These are phyloP conservation scores for Fusarium nodosum DNA, from an alignment of 2,329 filamentous ascomycete species.

Conservation along the genomic window DNA sequence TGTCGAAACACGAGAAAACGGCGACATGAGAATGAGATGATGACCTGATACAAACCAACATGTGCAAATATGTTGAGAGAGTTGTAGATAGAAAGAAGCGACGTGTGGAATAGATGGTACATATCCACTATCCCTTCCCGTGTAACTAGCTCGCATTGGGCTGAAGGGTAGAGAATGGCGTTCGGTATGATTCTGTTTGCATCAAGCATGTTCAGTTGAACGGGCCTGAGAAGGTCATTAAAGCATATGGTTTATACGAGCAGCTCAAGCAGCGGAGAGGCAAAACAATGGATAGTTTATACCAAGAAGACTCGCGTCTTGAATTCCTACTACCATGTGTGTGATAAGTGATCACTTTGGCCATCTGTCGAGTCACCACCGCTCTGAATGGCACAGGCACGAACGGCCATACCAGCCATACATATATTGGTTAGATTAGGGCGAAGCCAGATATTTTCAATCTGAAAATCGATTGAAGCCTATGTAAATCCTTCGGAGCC, in stretches of 20 bases:
- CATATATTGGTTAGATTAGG: not conserved
- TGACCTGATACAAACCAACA: slow-evolving; percentile 17
- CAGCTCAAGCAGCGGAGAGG: slow-evolving; percentile 19
- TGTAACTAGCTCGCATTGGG: slow-evolving; percentile 21
- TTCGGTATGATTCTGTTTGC: slow-evolving; percentile 30
- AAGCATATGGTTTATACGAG: slow-evolving; percentile 21
- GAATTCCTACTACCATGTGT: not conserved
- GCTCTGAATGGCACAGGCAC: slow-evolving; percentile 3
- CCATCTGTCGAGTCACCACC: not conserved
- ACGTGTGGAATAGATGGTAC: slow-evolving; percentile 38
- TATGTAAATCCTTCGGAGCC: not conserved
- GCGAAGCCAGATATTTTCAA: not conserved
- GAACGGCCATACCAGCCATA: not conserved
- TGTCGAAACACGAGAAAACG: slow-evolving; percentile 36
- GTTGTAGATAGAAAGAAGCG: slow-evolving; percentile 41
- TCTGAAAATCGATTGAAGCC: not conserved
- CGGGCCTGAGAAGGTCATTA: slow-evolving; percentile 12
- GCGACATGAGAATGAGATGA: slow-evolving; percentile 35
- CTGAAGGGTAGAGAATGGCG: slow-evolving; percentile 35
- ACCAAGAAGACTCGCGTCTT: slow-evolving; percentile 1
- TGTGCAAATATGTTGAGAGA: slow-evolving; percentile 34
- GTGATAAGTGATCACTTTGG: not conserved
- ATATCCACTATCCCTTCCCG: slow-evolving; percentile 18
- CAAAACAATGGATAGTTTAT: slow-evolving; percentile 27
- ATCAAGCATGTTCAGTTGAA: slow-evolving; percentile 37